Conservation (phyloP, 306 rosid species). For the Casuarina glauca region DNA sequence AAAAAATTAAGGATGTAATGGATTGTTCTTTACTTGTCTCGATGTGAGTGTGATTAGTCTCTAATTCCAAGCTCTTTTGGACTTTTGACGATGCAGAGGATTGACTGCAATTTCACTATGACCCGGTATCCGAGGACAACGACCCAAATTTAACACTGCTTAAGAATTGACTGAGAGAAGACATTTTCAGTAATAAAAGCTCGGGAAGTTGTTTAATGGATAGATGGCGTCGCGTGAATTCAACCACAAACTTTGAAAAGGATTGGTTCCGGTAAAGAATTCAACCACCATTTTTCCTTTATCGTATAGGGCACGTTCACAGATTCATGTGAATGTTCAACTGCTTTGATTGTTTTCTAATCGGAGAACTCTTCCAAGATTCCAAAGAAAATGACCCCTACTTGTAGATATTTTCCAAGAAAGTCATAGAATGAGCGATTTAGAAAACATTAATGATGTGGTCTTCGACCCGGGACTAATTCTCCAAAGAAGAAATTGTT, state of each 20-base stretch:
- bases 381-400: slow-evolving; percentile 14
- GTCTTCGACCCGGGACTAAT: not conserved
- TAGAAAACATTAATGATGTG: not conserved
- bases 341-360: slow-evolving; percentile 28
- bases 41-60: too few species aligned
- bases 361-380: not conserved
- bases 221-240: slow-evolving; percentile 11
- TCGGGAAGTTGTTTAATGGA: not conserved
- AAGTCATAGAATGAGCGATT: not conserved
- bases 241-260: slow-evolving; percentile 8
- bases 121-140: too few species aligned
- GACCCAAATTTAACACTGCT: too few species aligned
- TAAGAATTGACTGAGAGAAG: too few species aligned
- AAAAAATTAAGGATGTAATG: too few species aligned
- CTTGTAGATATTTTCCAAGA: slow-evolving; percentile 9
- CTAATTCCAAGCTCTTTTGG: too few species aligned
- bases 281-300: slow-evolving; percentile 14
- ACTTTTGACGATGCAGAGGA: too few species aligned
- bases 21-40: too few species aligned
- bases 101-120: too few species aligned
- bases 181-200: too few species aligned
- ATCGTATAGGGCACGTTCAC: slow-evolving; percentile 32
- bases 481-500: not conserved
- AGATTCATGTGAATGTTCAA: slow-evolving; percentile 36
- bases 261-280: not conserved